Evolutionary conservation across 2,329 filamentous ascomycete genomes (phyloP), one percentile per base, ranked within the genome.

Genomic region (Septoria petroselini): DNA sequence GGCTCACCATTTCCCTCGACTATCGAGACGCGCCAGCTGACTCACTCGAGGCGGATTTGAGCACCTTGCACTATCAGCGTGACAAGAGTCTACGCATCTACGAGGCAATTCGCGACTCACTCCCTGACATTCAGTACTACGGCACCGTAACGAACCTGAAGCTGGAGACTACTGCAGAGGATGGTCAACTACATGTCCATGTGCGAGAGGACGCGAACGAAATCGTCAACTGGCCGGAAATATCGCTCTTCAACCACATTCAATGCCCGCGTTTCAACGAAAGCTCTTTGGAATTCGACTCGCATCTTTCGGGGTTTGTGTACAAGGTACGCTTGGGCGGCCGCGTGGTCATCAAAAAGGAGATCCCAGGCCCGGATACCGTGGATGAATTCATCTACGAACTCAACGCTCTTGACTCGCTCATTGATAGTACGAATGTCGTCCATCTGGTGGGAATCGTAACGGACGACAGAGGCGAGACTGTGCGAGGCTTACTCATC

Each of bases 181-280:
- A 94, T 49, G 88, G 88, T 11, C 83, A 90, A 52, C 76, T 98
- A 18, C 91, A 97, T 70, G 90, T 98, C 5, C 93, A 97, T 68
- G 93, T 98, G 44, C 91, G 93, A n/a, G 91, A 98, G 69, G 93
- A 98, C 67, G 81, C 89, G 41, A 93, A 94, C 74, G 93, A 98
- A 72, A 93, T 93, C 51, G 94, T 98, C 50, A 78, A 82, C 7
- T 97, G 91, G 64, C 93, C 93, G 3, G 78, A 82, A 0, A 73
- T 84, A 18, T 80, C 80, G 31, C 82, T 86, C 54, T 80, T 97
- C 50, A 78, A 83, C 12, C 89, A 97, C 68, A 74, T 96, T 43
- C 54, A 65, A 4, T 73, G 71, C 55, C 66, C 64, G 18, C 79
- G 75, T 50, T 83, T 85, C 68, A 78, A 76, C 29, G 91, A 97